Percentiles rank a stretch among this genome's conserved stretches.
These are phyloP conservation scores for Lactarius vividus DNA, from an alignment of 768 basidiomycete genomes.

Conservation along the genomic window DNA sequence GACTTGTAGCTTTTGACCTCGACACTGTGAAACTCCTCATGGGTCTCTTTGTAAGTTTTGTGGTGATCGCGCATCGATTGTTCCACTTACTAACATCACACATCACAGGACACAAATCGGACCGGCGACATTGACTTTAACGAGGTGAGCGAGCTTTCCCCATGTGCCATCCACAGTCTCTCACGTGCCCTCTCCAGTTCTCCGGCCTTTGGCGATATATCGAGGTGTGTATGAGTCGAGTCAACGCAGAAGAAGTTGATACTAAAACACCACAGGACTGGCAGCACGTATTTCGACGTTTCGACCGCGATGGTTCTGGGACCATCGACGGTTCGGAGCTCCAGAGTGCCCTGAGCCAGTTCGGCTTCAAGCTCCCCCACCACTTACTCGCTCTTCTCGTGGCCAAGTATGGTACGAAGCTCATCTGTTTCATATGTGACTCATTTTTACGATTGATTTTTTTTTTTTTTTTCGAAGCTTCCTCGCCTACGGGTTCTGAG, in stretches of 20 bases:
- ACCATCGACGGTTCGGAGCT: slow-evolving; percentile 73
- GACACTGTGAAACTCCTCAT: slow-evolving; percentile 88
- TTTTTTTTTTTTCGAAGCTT: slow-evolving; percentile 23
- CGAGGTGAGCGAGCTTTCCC: slow-evolving; percentile 45
- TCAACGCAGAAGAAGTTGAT: background rate
- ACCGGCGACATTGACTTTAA: slow-evolving; percentile 77
- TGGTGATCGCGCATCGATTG: background rate
- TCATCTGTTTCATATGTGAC: background rate
- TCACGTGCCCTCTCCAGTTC: slow-evolving; percentile 41
- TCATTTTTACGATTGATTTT: background rate
- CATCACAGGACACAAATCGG: slow-evolving; percentile 59
- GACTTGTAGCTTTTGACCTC: slow-evolving; percentile 64
- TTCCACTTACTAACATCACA: slow-evolving; percentile 2
- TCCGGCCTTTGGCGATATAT: slow-evolving; percentile 81
- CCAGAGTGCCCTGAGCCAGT: slow-evolving; percentile 62
- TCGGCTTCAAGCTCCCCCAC: slow-evolving; percentile 74
- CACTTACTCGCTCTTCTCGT: slow-evolving; percentile 62
- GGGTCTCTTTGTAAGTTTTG: slow-evolving; percentile 64
- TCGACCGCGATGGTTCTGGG: slow-evolving; percentile 78
- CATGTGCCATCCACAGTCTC: background rate
- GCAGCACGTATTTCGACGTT: slow-evolving; percentile 80
- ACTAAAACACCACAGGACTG: slow-evolving; percentile 51
- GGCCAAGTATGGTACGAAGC: slow-evolving; percentile 69
- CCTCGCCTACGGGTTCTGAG: slow-evolving; percentile 31
- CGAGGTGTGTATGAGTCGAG: slow-evolving; percentile 41